A percentile compares a stretch with the other conserved stretches of the same genome.
These are phyloP conservation scores for Saccharomycopsis sp. DNA, from an alignment of 805 yeast species.

Conservation along the genomic window DNA sequence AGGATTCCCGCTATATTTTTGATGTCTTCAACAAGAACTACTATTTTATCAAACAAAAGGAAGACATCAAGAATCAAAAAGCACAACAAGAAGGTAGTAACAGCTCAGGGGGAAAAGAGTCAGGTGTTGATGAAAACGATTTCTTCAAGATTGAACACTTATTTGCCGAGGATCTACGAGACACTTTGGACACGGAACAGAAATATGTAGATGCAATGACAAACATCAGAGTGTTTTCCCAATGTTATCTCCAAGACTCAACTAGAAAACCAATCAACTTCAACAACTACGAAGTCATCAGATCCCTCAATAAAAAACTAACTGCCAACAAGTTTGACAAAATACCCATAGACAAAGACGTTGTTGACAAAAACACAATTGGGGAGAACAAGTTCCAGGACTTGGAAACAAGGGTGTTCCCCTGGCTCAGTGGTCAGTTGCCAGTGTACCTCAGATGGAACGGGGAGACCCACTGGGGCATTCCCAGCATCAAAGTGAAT, in stretches of 20 bases:
- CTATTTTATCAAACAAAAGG: slow-evolving; percentile 19
- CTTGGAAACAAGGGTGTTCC: slow-evolving; percentile 30
- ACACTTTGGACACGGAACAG: slow-evolving; percentile 23
- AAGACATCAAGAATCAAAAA: slow-evolving; percentile 11
- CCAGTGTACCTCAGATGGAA: slow-evolving; percentile 33
- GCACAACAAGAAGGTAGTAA: background rate
- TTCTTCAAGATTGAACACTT: slow-evolving; percentile 18
- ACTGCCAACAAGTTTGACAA: slow-evolving; percentile 21
- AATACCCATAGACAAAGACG: slow-evolving; percentile 30
- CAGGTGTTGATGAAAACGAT: slow-evolving; percentile 15
- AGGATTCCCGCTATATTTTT: slow-evolving; percentile 21
- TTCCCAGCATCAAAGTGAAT: slow-evolving; percentile 27
- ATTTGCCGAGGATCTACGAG: slow-evolving; percentile 21
- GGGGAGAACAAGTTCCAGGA: slow-evolving; percentile 24
- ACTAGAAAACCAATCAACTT: slow-evolving; percentile 20
- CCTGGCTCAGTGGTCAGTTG: slow-evolving; percentile 29
- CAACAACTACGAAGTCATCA: slow-evolving; percentile 8
- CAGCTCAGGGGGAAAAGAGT: slow-evolving; percentile 9
- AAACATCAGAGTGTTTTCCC: slow-evolving; percentile 25
- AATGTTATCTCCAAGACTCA: slow-evolving; percentile 22
- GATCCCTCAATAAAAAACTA: slow-evolving; percentile 11
- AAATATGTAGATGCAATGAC: slow-evolving; percentile 24
- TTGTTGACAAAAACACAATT: slow-evolving; percentile 32
- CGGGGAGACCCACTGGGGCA: slow-evolving; percentile 27
- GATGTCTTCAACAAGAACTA: slow-evolving; percentile 23